Base-by-base conservation (phyloP, 192 early-diverging fungal species). In the Allomyces macrogynus region DNA sequence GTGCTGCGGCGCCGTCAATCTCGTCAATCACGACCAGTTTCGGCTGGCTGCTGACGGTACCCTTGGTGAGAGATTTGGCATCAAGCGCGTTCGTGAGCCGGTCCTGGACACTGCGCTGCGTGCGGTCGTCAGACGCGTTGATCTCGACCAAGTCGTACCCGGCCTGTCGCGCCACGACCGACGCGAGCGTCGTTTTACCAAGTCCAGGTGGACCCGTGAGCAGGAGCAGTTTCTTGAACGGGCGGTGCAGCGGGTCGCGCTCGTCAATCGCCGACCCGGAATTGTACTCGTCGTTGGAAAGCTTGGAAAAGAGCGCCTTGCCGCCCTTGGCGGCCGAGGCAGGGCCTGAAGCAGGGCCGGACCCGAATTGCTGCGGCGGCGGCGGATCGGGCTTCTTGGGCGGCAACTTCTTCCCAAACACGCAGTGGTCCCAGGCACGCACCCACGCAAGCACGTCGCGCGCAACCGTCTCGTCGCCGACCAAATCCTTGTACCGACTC, bases 121-220 rank as follows among this genome's bases (percentile, higher is more conserved):
- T 91, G 67, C 93, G 90, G 71, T 99, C 95, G 72, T 99, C 95
- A 77, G 92, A 93, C 67, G 92, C 95, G 72, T 99, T 96, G 68
- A 99, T 86, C 73, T 99, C 95, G 5, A 91, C 77, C 12, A 88
- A 77, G 32, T 89, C 81, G 72, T 99, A 99, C 8, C 93, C 93
- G 23, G 87, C 84, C 72, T 95, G 92, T 40, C 77, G 76, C 0
- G 91, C 93, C 54, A 90, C 81, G 3, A 96, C 86, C 71, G 95
- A 92, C 0, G 93, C 95, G 66, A 99, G 77, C 1, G 95, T 99
- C 0, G 95, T 99, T 75, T 99, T 99, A 62, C 93, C 93, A 63
- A 91, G 78, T 12, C 95, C 95, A 0, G 95, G 90, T 26, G 92
- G 89, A 0, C 95, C 95, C 7, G 89, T 80, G 26, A 99, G 71